Conservation (phyloP, 257 asterid species). For the Penstemon barbatus region DNA sequence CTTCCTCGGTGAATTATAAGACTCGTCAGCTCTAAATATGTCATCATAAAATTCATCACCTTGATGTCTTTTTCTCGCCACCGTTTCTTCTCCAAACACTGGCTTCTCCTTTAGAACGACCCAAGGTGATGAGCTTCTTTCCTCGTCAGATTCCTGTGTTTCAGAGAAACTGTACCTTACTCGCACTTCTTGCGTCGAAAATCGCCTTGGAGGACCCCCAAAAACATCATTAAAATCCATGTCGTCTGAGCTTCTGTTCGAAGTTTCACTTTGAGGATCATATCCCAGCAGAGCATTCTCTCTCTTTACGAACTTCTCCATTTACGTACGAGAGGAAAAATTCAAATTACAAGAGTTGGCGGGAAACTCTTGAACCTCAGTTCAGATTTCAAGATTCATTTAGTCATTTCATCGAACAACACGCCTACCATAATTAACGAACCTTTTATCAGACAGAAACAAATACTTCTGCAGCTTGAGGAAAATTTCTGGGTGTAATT, state of each 20-base stretch:
- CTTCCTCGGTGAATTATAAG: slow-evolving; percentile 48
- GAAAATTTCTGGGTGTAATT: not conserved
- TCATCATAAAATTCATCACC: slow-evolving; percentile 70
- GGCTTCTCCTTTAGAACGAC: slow-evolving; percentile 51
- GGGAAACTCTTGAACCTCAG: slow-evolving; percentile 37
- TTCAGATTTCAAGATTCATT: not conserved
- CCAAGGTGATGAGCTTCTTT: slow-evolving; percentile 32
- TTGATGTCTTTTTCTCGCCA: slow-evolving; percentile 39
- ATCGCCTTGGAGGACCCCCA: slow-evolving; percentile 92
- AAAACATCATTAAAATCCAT: slow-evolving; percentile 80
- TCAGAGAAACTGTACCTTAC: slow-evolving; percentile 56
- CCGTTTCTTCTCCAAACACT: slow-evolving; percentile 62
- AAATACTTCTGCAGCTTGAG: not conserved
- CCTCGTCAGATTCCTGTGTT: slow-evolving; percentile 44
- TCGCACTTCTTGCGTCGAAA: slow-evolving; percentile 60
- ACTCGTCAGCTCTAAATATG: slow-evolving; percentile 64
- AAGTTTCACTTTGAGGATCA: slow-evolving; percentile 27
- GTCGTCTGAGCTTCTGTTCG: slow-evolving; percentile 38
- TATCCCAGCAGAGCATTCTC: slow-evolving; percentile 41
- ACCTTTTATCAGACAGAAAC: not conserved
- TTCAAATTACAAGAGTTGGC: slow-evolving; percentile 35
- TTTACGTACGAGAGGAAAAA: slow-evolving; percentile 2
- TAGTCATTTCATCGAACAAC: not conserved
- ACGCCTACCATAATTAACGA: not conserved
- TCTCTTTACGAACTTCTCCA: slow-evolving; percentile 56